Base-by-base conservation (phyloP, 495 filamentous ascomycete genomes). In the Penicillium paradoxum region DNA sequence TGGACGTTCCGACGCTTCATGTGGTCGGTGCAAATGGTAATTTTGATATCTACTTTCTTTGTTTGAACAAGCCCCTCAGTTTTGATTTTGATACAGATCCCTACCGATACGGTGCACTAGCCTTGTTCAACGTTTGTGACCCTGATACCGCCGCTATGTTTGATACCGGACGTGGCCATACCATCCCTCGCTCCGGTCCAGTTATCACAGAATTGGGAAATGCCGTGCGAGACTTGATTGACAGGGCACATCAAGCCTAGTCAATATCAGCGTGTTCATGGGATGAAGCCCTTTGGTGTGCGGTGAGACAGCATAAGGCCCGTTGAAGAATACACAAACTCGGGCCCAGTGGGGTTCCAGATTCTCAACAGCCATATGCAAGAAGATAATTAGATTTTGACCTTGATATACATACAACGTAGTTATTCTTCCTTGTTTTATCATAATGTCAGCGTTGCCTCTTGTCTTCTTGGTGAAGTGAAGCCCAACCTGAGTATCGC, bases 41-140 rank as follows among this genome's bases (percentile, higher is more conserved):
- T 45, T 43, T 37, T 47, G 30, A 30, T 33, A 25, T 29, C 30
- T 42, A 29, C 36, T 45, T 8, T 10, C 29, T 18, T 43, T 34
- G 11, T 30, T 44, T 10, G 17, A 32, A 21, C 24, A 2, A 49
- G 32, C 0, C 18, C 13, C 18, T 46, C 9, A 32, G 25, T 15
- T 18, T 39, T 4, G 45, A 25, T 41, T 10, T 7, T 19, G 25
- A 11, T 22, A n/a, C 45, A 67, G 80, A 83, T 57, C 79, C 79
- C 4, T 82, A 80, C 50, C 61, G 80, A 1, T 63, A 71, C 32
- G 75, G 75, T 0, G 73, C 77, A 9, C 69, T 81, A 15, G 79
- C 79, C 6, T 60, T 83, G 13, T 83, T 73, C 68, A 80, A 82
- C 60, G 66, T 81, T 18, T 84, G 79, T 59, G 71, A 80, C 41